Percentiles rank a stretch among this genome's conserved stretches.
Evolutionary conservation across 176 grass and related monocot species (phyloP).

Genomic region (Elaeis guineensis): DNA sequence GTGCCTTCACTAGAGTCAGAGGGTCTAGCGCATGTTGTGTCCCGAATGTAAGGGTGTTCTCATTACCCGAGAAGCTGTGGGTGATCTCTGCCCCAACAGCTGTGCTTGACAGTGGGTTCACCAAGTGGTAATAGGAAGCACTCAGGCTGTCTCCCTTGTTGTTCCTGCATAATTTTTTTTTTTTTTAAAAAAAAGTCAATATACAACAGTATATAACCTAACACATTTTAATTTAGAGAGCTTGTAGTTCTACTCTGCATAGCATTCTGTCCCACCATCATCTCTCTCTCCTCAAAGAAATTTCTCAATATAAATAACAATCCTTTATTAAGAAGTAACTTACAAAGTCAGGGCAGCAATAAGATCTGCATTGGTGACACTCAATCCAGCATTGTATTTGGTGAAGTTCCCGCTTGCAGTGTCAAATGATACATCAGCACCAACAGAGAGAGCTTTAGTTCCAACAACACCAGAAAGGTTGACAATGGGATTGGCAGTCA

Average conservation of each 20-base stretch:
- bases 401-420: constrained; percentile 20
- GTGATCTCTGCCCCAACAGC: constrained; percentile 28
- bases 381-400: constrained; percentile 31
- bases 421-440: constrained; percentile 27
- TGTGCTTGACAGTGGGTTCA: constrained; percentile 14
- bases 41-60: constrained; percentile 19
- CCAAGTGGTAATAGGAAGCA: constrained; percentile 22
- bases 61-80: constrained; percentile 9
- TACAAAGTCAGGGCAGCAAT: constrained; percentile 16
- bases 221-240: too few species aligned
- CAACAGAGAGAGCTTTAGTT: constrained; percentile 6
- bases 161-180: constrained; percentile 1
- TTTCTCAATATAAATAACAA: neutral
- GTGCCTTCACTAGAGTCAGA: constrained; percentile 14
- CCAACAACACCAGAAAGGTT: constrained; percentile 19
- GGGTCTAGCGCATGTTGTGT: constrained; percentile 13
- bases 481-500: constrained; percentile 24
- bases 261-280: too few species aligned
- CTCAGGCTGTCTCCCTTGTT: constrained; percentile 22
- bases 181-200: neutral
- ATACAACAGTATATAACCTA: too few species aligned
- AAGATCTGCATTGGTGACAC: constrained; percentile 20
- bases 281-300: too few species aligned
- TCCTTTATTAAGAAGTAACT: constrained; percentile 1
- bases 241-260: too few species aligned